These are phyloP conservation scores for Fragaria nilgerrensis DNA, from an alignment of 306 rosid genomes.

Conservation along the genomic window DNA sequence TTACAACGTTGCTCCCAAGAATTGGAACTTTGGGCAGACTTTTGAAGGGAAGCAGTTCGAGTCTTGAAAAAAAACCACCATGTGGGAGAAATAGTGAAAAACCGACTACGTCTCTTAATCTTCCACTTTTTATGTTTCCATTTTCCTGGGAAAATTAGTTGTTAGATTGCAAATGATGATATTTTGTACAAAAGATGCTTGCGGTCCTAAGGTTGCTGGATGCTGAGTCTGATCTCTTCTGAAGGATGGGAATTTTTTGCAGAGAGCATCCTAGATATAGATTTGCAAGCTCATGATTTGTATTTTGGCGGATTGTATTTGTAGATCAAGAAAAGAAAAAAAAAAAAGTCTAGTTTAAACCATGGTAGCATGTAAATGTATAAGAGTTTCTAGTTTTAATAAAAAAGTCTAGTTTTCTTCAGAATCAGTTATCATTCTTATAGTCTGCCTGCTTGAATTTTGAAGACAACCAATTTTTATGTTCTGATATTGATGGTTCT, in stretches of 20 bases:
- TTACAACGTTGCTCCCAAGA: constrained; percentile 76
- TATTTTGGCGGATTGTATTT: background rate
- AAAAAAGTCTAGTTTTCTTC: too few species aligned
- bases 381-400: too few species aligned
- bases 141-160: constrained; percentile 1
- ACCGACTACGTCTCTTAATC: constrained; percentile 3
- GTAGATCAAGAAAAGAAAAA: too few species aligned
- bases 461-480: too few species aligned
- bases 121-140: background rate
- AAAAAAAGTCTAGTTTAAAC: too few species aligned
- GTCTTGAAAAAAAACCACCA: constrained; percentile 36
- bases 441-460: too few species aligned
- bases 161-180: background rate
- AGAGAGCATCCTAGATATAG: background rate
- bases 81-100: constrained; percentile 18
- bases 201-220: background rate
- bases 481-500: too few species aligned
- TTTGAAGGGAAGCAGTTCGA: constrained; percentile 91
- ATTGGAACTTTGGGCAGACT: constrained; percentile 88
- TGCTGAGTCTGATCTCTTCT: background rate
- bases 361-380: too few species aligned
- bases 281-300: background rate
- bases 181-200: constrained; percentile 12
- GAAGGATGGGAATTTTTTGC: background rate
- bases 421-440: too few species aligned